Percentiles rank a stretch among this genome's conserved stretches.
These are phyloP conservation scores for Fusarium sp. DNA, from an alignment of 2,329 filamentous ascomycete species.

Conservation along the genomic window DNA sequence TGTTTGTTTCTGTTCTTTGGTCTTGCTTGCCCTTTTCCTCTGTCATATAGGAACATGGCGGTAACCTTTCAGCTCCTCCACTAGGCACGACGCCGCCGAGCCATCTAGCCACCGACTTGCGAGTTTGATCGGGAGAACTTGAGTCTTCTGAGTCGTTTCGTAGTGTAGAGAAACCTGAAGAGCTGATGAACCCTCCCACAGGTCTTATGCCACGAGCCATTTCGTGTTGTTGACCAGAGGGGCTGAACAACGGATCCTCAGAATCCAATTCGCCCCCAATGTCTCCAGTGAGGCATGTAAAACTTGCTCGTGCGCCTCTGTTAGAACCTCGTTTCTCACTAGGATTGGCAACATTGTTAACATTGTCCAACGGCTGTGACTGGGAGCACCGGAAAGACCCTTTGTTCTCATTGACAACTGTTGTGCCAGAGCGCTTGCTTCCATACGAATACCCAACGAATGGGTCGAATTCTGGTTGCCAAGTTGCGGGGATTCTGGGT, in stretches of 20 bases:
- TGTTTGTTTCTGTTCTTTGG: not conserved
- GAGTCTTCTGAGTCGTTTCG: not conserved
- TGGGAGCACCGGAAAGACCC: not conserved
- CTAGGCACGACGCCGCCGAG: not conserved
- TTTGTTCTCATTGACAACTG: not conserved
- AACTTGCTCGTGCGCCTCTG: not conserved
- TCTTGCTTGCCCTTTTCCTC: not conserved
- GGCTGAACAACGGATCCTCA: not conserved
- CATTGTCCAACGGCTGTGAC: not conserved
- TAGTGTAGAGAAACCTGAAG: not conserved
- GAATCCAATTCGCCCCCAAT: no score
- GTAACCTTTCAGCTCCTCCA: not conserved
- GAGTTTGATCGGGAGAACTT: not conserved
- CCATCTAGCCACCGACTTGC: slow-evolving; percentile 6
- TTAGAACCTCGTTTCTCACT: not conserved
- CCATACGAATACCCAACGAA: slow-evolving; percentile 34
- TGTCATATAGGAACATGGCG: not conserved
- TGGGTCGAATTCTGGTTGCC: slow-evolving; percentile 7
- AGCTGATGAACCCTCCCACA: not conserved
- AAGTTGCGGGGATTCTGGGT: not conserved
- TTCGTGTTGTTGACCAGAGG: not conserved
- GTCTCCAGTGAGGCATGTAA: not conserved
- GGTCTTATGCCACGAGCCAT: not conserved
- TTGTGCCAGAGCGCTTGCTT: slow-evolving; percentile 19
- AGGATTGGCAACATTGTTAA: not conserved